phyloP scores from a whole-genome alignment of 169 alveolate genomes.

The Cryptosporidium sp. region DNA sequence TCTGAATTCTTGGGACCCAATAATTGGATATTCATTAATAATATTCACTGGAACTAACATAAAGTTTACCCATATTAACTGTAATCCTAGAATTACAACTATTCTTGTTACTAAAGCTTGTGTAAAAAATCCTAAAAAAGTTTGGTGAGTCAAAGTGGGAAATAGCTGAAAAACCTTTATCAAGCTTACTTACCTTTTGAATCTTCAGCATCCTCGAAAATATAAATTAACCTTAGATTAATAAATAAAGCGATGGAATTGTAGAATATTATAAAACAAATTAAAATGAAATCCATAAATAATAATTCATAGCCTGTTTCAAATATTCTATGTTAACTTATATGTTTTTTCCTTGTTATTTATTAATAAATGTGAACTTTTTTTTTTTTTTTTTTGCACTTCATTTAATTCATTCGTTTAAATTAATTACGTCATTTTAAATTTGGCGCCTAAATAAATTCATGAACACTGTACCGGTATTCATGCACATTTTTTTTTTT shows the following conservation, averaged over 20 bases:
- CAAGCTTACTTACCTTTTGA: slow-evolving; percentile 46
- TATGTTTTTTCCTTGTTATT: too few species aligned
- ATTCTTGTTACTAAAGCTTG: slow-evolving; percentile 41
- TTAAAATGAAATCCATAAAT: slow-evolving; percentile 61
- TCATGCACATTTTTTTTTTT: not conserved
- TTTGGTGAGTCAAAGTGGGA: not conserved
- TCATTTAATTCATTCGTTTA: not conserved
- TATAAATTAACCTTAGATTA: slow-evolving; percentile 35
- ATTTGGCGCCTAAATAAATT: slow-evolving; percentile 53
- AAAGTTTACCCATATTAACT: slow-evolving; percentile 56
- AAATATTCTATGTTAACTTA: not conserved
- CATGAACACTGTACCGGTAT: slow-evolving; percentile 63
- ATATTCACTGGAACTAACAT: slow-evolving; percentile 56
- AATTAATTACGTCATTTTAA: slow-evolving; percentile 6
- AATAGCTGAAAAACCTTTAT: not conserved
- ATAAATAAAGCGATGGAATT: slow-evolving; percentile 39
- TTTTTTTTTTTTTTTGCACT: too few species aligned
- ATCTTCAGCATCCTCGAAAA: slow-evolving; percentile 67
- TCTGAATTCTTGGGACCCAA: slow-evolving; percentile 16
- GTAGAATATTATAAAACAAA: slow-evolving; percentile 53
- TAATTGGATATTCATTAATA: slow-evolving; percentile 54
- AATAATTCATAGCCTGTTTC: not conserved
- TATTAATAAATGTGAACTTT: too few species aligned
- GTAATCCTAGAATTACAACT: slow-evolving; percentile 28
- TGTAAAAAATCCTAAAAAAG: slow-evolving; percentile 10